Evolutionary conservation across 2,329 filamentous ascomycete genomes (phyloP).

Genomic region (Madurella fahalii): DNA sequence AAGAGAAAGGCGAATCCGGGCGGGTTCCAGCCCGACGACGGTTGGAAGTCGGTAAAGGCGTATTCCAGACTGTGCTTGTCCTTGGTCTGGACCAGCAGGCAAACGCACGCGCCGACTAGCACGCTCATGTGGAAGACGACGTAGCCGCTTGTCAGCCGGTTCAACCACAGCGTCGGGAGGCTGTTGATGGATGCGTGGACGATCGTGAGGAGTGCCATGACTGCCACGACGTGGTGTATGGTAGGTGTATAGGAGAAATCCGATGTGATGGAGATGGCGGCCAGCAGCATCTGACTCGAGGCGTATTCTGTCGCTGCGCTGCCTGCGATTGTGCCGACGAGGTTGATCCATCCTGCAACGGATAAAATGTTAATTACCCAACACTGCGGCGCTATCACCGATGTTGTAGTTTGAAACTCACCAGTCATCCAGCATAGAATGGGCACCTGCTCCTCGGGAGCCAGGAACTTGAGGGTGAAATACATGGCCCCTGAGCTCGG

Average conservation of each 20-base stretch:
- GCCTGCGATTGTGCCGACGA: conserved; percentile 50
- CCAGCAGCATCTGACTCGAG: conserved; percentile 52
- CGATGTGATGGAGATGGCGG: conserved; percentile 48
- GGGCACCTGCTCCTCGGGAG: conserved; percentile 42
- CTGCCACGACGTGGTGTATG: conserved; percentile 44
- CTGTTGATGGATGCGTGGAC: conserved; percentile 52
- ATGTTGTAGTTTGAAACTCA: not conserved
- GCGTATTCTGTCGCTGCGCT: conserved; percentile 56
- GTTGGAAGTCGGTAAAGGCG: conserved; percentile 51
- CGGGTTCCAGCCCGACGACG: conserved; percentile 50
- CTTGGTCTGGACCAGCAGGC: conserved; percentile 46
- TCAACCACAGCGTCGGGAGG: conserved; percentile 54
- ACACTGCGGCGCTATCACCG: not conserved
- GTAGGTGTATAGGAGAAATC: conserved; percentile 46
- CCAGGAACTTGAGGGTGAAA: conserved; percentile 49
- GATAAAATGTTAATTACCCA: conserved; percentile 9
- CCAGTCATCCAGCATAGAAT: conserved; percentile 42
- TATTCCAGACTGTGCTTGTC: conserved; percentile 49
- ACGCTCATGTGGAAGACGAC: conserved; percentile 54
- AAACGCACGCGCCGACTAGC: conserved; percentile 47
- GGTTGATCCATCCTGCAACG: conserved; percentile 45
- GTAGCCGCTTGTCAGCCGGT: conserved; percentile 54
- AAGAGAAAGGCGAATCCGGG: conserved; percentile 55
- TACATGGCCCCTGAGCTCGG: conserved; percentile 46
- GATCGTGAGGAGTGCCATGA: conserved; percentile 52